These are phyloP conservation scores for Paracoccidioides lutzii DNA, from an alignment of 2,329 filamentous ascomycete genomes.

Conservation along the genomic window DNA sequence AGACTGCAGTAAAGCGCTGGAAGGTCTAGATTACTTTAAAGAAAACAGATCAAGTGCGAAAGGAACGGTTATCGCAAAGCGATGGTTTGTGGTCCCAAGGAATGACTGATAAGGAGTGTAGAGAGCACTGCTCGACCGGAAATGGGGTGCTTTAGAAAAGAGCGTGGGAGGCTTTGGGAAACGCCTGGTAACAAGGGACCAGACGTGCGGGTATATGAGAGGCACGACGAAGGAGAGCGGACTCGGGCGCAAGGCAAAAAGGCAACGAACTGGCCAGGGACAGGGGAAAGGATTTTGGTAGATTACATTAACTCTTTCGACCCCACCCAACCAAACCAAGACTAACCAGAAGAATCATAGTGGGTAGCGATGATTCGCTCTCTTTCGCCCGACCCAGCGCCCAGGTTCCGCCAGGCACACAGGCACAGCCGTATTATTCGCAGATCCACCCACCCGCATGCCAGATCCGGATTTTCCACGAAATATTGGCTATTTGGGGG, in stretches of 20 bases:
- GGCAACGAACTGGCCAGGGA: background rate
- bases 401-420: background rate
- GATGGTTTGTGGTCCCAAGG: background rate
- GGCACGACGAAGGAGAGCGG: constrained; percentile 9
- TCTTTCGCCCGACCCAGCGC: background rate
- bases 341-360: background rate
- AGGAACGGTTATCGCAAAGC: background rate
- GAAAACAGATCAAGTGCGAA: background rate
- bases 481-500: too few species aligned
- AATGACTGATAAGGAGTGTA: background rate
- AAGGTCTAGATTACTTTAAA: background rate
- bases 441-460: too few species aligned
- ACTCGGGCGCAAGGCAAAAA: background rate
- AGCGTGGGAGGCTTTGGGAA: constrained; percentile 18
- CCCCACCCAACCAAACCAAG: background rate
- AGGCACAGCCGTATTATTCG: too few species aligned
- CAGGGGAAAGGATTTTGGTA: too few species aligned
- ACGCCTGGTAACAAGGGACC: constrained; percentile 7
- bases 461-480: too few species aligned
- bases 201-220: constrained; percentile 12
- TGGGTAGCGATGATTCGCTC: background rate
- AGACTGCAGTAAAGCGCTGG: background rate
- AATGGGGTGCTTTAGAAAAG: constrained; percentile 11
- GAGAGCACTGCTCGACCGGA: background rate
- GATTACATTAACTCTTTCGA: too few species aligned